phyloP scores from a whole-genome alignment of 352 stramenopile genomes.

The Pythium scleroteichum region DNA sequence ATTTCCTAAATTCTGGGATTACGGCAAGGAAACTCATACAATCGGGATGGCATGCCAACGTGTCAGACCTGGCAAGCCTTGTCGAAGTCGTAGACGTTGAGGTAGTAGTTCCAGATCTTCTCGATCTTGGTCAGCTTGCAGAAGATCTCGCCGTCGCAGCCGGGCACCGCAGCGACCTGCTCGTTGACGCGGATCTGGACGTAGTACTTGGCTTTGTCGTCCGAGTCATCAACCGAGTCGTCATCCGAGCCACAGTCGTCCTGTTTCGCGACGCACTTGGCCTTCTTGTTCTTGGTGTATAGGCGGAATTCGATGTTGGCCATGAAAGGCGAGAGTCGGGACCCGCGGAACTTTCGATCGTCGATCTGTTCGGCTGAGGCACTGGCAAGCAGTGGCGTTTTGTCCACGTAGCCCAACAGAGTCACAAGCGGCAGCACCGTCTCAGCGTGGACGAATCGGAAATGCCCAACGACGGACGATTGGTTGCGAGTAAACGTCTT shows the following conservation, averaged over 20 bases:
- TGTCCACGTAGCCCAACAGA: slow-evolving; percentile 22
- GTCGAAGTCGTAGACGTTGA: slow-evolving; percentile 25
- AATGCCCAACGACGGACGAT: slow-evolving; percentile 19
- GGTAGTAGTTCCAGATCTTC: slow-evolving; percentile 19
- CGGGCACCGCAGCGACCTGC: slow-evolving; percentile 17
- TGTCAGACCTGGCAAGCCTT: slow-evolving; percentile 12
- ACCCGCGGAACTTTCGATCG: slow-evolving; percentile 20
- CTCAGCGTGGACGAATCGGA: slow-evolving; percentile 27
- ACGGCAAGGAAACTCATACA: background rate
- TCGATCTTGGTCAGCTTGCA: slow-evolving; percentile 24
- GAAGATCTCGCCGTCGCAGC: slow-evolving; percentile 22
- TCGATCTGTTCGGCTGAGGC: background rate
- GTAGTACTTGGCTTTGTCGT: slow-evolving; percentile 18
- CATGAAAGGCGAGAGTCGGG: slow-evolving; percentile 16
- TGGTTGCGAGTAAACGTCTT: slow-evolving; percentile 9
- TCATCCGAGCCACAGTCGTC: background rate
- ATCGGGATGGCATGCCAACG: background rate
- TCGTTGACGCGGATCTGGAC: slow-evolving; percentile 30
- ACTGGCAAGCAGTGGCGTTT: slow-evolving; percentile 7
- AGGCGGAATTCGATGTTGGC: slow-evolving; percentile 28
- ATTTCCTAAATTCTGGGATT: no score
- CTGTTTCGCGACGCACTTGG: background rate
- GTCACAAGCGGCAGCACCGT: slow-evolving; percentile 25
- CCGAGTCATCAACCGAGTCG: background rate
- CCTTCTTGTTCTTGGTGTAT: slow-evolving; percentile 17